Evolutionary conservation across 148 eudicot species (phyloP).

Genomic region (Camellia sinensis): DNA sequence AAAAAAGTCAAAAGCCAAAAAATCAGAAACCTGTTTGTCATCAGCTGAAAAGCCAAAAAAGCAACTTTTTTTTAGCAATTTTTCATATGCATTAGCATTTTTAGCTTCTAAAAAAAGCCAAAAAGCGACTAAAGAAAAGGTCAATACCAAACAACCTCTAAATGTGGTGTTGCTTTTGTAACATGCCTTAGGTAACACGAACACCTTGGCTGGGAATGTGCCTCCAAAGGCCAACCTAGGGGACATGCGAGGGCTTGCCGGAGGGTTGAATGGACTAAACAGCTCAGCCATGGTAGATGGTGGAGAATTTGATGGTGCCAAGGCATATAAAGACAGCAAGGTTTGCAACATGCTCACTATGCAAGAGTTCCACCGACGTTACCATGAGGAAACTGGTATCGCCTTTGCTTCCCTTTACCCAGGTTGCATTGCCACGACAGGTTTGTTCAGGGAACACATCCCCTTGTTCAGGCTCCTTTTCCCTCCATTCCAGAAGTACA

Average conservation of each 20-base stretch:
- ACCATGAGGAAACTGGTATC: slow-evolving; percentile 85
- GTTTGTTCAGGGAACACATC: slow-evolving; percentile 84
- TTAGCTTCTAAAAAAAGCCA: no score
- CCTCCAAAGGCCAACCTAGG: slow-evolving; percentile 97
- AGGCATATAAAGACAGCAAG: slow-evolving; percentile 98
- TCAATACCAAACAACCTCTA: no score
- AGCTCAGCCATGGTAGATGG: slow-evolving; percentile 91
- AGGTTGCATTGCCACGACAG: slow-evolving; percentile 92
- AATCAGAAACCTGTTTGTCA: no score
- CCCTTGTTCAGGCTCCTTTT: slow-evolving; percentile 78
- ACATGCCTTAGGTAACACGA: slow-evolving; percentile 70
- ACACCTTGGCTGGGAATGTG: slow-evolving; percentile 94
- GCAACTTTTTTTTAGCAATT: no score
- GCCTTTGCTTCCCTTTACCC: slow-evolving; percentile 94
- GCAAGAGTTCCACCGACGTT: slow-evolving; percentile 90
- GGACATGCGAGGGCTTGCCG: slow-evolving; percentile 76
- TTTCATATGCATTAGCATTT: no score
- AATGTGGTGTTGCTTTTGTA: not conserved
- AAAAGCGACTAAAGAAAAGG: no score
- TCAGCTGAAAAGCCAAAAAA: no score
- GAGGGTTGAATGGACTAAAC: slow-evolving; percentile 68
- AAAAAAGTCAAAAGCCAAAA: no score
- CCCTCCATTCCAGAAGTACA: slow-evolving; percentile 95
- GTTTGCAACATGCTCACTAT: slow-evolving; percentile 98
- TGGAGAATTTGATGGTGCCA: slow-evolving; percentile 91